phyloP scores from a whole-genome alignment of 1,284 basidiomycete genomes.

The Amylostereum areolatum region DNA sequence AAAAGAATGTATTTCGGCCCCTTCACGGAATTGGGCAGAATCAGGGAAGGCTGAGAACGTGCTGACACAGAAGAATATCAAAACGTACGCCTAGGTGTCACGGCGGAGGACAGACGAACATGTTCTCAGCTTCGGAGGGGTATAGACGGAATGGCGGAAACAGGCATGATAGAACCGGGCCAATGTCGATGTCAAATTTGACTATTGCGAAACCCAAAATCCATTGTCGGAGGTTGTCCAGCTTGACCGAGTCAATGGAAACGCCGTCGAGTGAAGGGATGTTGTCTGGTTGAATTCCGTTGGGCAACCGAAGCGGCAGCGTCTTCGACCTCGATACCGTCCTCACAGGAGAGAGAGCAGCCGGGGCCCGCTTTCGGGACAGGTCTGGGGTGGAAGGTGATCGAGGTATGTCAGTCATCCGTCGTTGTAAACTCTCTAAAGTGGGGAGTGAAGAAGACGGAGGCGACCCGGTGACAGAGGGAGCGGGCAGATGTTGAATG shows the following conservation, averaged over 20 bases:
- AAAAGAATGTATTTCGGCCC: slow-evolving; percentile 70
- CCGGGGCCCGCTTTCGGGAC: not conserved
- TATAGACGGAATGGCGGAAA: slow-evolving; percentile 62
- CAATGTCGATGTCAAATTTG: slow-evolving; percentile 84
- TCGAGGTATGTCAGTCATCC: not conserved
- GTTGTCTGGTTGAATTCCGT: slow-evolving; percentile 9
- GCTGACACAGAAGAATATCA: slow-evolving; percentile 35
- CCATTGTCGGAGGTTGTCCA: slow-evolving; percentile 63
- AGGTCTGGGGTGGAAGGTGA: not conserved
- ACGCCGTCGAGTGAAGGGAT: slow-evolving; percentile 20
- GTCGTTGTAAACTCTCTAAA: too few relatives aligned
- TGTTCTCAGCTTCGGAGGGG: slow-evolving; percentile 71
- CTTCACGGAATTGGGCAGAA: slow-evolving; percentile 75
- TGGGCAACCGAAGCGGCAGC: slow-evolving; percentile 22
- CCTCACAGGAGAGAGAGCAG: not conserved
- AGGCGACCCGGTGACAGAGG: too few relatives aligned
- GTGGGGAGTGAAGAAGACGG: too few relatives aligned
- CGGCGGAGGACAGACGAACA: slow-evolving; percentile 48
- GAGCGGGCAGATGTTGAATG: too few relatives aligned
- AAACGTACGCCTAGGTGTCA: slow-evolving; percentile 1
- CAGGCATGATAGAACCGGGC: slow-evolving; percentile 74
- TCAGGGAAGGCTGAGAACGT: slow-evolving; percentile 96
- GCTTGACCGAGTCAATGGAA: slow-evolving; percentile 41
- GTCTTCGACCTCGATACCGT: slow-evolving; percentile 35
- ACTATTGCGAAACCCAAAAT: slow-evolving; percentile 80